A percentile compares a stretch with the other conserved stretches of the same genome.
Evolutionary conservation across 768 basidiomycete genomes (phyloP).

Genomic region (Albatrellus ellisii): DNA sequence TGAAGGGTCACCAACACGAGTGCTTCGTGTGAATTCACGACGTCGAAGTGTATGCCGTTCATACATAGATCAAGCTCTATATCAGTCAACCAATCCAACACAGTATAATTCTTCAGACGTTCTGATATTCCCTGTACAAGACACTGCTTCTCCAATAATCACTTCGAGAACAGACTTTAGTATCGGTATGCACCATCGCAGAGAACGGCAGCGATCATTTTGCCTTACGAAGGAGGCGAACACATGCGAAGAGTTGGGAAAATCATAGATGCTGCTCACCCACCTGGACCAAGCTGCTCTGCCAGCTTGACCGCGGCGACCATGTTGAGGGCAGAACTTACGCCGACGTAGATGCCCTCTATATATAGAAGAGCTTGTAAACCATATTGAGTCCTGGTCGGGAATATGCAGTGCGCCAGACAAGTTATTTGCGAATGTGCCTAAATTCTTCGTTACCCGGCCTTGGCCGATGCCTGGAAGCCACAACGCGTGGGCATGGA

Average conservation of each 20-base stretch:
- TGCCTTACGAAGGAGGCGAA: constrained; percentile 30
- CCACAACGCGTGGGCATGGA: background rate
- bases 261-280: constrained; percentile 2
- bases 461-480: constrained; percentile 87
- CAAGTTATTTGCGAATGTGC: constrained; percentile 63
- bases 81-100: constrained; percentile 74
- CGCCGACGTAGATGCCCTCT: constrained; percentile 91
- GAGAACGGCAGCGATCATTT: constrained; percentile 76
- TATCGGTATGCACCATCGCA: constrained; percentile 97
- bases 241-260: background rate
- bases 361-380: constrained; percentile 82
- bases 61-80: no score
- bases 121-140: constrained; percentile 69
- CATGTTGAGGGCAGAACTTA: constrained; percentile 88
- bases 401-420: constrained; percentile 78
- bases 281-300: constrained; percentile 74
- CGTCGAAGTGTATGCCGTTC: no score
- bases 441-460: constrained; percentile 84
- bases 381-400: constrained; percentile 93
- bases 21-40: no score
- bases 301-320: constrained; percentile 89
- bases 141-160: constrained; percentile 78
- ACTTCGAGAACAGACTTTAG: constrained; percentile 91
- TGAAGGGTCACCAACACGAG: no score
- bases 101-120: constrained; percentile 78